Percentiles rank a stretch among this genome's conserved stretches.
Evolutionary conservation across 345 rosid genomes (phyloP).

Genomic region (Rhizophora mangle): DNA sequence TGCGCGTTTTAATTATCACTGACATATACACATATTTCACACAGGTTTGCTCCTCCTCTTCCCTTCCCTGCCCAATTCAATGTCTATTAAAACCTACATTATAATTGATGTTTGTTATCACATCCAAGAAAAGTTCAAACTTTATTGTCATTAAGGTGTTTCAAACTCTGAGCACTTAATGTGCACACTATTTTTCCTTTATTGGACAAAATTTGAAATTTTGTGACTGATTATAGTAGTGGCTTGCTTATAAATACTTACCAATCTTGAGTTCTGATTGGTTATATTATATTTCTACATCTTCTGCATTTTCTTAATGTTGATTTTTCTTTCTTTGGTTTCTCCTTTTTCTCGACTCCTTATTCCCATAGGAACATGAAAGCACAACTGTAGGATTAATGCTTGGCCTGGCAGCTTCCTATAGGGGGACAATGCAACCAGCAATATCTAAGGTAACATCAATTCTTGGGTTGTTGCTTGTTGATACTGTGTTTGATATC

Average conservation of each 20-base stretch:
- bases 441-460: constrained; percentile 71
- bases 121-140: background rate
- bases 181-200: background rate
- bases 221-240: too few relatives aligned
- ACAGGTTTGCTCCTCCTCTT: constrained; percentile 47
- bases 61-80: too few relatives aligned
- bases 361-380: constrained; percentile 68
- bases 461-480: constrained; percentile 5
- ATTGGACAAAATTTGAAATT: too few relatives aligned
- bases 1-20: constrained; percentile 63
- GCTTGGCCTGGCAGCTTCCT: constrained; percentile 97
- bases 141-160: background rate
- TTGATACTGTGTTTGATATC: background rate
- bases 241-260: too few relatives aligned
- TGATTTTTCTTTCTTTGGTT: constrained; percentile 4
- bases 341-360: constrained; percentile 15
- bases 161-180: background rate
- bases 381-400: constrained; percentile 86
- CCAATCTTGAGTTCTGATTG: background rate
- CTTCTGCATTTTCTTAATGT: background rate
- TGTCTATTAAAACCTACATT: too few relatives aligned
- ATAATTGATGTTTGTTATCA: background rate
- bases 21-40: constrained; percentile 84
- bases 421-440: constrained; percentile 92
- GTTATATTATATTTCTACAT: background rate